These are phyloP conservation scores for Athelia sp. DNA, from an alignment of 1,284 basidiomycete species.

Conservation along the genomic window DNA sequence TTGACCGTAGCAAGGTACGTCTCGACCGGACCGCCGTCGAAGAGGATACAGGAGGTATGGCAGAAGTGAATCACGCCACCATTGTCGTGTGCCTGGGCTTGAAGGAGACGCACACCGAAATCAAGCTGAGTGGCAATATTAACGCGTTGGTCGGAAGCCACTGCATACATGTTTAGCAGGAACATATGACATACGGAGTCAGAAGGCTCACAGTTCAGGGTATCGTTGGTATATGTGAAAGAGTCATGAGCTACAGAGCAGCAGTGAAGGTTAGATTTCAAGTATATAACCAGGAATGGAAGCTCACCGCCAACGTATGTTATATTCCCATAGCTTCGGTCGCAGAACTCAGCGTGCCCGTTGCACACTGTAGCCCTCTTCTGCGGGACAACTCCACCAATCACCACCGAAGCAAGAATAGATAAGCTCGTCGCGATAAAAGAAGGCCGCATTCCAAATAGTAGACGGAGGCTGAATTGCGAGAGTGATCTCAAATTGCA, in stretches of 20 bases:
- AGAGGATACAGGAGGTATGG: slow-evolving; percentile 50
- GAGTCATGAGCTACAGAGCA: slow-evolving; percentile 53
- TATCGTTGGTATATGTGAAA: slow-evolving; percentile 51
- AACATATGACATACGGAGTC: not conserved
- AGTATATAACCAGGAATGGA: not conserved
- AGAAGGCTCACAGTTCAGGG: slow-evolving; percentile 36
- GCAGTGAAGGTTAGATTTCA: slow-evolving; percentile 6
- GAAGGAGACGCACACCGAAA: slow-evolving; percentile 68
- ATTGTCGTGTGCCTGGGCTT: slow-evolving; percentile 61
- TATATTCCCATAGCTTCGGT: slow-evolving; percentile 51
- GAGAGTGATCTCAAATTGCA: too few species aligned
- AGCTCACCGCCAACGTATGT: slow-evolving; percentile 49
- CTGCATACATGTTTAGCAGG: slow-evolving; percentile 19
- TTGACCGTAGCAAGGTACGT: slow-evolving; percentile 60
- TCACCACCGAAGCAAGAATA: not conserved
- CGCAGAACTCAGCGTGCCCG: slow-evolving; percentile 54
- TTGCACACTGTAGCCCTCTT: slow-evolving; percentile 36
- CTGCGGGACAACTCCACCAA: not conserved
- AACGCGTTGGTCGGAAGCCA: slow-evolving; percentile 58
- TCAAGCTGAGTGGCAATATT: slow-evolving; percentile 54
- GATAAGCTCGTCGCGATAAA: too few species aligned
- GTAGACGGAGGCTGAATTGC: too few species aligned
- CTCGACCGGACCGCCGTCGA: slow-evolving; percentile 62
- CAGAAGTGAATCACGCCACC: slow-evolving; percentile 55
- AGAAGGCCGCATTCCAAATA: too few species aligned